Conservation (phyloP, 2,329 filamentous ascomycete genomes). For the Dactylellina cionopaga region DNA sequence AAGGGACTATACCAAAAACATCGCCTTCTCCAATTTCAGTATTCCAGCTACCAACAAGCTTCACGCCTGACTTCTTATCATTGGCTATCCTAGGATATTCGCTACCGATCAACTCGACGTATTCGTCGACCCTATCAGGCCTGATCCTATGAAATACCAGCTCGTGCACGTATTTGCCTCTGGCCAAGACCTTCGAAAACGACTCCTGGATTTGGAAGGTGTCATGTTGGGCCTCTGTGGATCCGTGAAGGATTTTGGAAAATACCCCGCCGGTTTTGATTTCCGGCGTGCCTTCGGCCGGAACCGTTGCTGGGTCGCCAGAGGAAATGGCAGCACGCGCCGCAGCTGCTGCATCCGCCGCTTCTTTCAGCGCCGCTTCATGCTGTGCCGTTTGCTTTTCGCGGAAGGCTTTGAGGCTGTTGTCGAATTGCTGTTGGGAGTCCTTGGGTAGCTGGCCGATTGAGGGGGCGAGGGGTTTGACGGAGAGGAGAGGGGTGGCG, state of each 20-base stretch:
- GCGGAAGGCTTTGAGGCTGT: constrained; percentile 86
- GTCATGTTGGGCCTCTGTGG: constrained; percentile 90
- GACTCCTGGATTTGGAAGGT: constrained; percentile 95
- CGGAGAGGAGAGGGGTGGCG: constrained; percentile 43
- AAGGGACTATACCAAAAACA: constrained; percentile 78
- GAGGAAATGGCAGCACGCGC: constrained; percentile 55
- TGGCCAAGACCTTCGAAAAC: constrained; percentile 92
- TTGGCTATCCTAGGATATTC: constrained; percentile 94
- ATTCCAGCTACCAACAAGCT: constrained; percentile 96
- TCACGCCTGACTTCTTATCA: constrained; percentile 87
- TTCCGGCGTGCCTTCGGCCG: constrained; percentile 63
- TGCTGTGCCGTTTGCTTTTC: constrained; percentile 73
- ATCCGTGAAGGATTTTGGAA: constrained; percentile 93
- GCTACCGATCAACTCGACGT: constrained; percentile 83
- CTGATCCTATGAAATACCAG: constrained; percentile 97
- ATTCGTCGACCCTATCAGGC: constrained; percentile 94
- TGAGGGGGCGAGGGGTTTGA: constrained; percentile 71
- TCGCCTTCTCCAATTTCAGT: constrained; percentile 97
- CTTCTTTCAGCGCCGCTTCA: constrained; percentile 74
- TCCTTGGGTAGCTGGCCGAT: constrained; percentile 84
- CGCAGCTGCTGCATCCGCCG: constrained; percentile 72
- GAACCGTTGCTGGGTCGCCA: constrained; percentile 59
- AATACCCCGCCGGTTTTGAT: constrained; percentile 65
- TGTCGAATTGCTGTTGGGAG: constrained; percentile 78
- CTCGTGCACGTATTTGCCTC: constrained; percentile 97